Evolutionary conservation across 2,329 filamentous ascomycete species (phyloP).

Genomic region (Aspergillus cejpii): DNA sequence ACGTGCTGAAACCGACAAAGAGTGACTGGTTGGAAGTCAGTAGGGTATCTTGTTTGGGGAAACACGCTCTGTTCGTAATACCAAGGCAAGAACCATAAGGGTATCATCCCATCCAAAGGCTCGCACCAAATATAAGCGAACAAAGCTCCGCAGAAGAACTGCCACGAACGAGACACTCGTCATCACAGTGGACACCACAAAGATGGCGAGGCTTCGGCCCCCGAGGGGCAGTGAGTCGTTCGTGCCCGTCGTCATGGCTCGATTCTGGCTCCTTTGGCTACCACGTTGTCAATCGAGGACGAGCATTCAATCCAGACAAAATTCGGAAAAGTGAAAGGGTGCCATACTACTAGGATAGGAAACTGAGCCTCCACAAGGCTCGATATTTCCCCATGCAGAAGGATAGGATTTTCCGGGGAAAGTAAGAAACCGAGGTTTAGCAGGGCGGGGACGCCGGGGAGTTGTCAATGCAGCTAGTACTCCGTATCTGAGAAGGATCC

Average conservation of each 20-base stretch:
- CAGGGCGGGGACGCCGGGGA: too few relatives aligned
- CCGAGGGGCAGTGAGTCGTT: slow-evolving; percentile 11
- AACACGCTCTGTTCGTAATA: slow-evolving; percentile 6
- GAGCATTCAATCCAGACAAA: background rate
- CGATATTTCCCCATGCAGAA: background rate
- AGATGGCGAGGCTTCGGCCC: slow-evolving; percentile 17
- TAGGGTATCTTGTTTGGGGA: background rate
- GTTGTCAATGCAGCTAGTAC: too few relatives aligned
- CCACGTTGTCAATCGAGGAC: background rate
- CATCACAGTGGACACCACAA: slow-evolving; percentile 16
- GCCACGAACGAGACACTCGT: slow-evolving; percentile 14
- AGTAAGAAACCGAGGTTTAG: background rate
- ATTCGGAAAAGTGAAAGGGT: background rate
- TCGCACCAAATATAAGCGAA: slow-evolving; percentile 16
- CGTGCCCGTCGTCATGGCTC: slow-evolving; percentile 4
- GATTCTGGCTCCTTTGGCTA: background rate
- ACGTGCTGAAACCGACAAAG: slow-evolving; percentile 1
- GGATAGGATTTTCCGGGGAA: background rate
- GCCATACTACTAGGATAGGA: background rate
- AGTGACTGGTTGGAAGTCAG: slow-evolving; percentile 4
- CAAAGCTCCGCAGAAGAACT: slow-evolving; percentile 19
- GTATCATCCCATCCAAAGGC: slow-evolving; percentile 23
- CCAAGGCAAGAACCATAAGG: slow-evolving; percentile 20
- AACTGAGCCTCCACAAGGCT: background rate
- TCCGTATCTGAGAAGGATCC: too few relatives aligned